Evolutionary conservation across 2,329 filamentous ascomycete species (phyloP).

Genomic region (Xylariomycetidae sp.): DNA sequence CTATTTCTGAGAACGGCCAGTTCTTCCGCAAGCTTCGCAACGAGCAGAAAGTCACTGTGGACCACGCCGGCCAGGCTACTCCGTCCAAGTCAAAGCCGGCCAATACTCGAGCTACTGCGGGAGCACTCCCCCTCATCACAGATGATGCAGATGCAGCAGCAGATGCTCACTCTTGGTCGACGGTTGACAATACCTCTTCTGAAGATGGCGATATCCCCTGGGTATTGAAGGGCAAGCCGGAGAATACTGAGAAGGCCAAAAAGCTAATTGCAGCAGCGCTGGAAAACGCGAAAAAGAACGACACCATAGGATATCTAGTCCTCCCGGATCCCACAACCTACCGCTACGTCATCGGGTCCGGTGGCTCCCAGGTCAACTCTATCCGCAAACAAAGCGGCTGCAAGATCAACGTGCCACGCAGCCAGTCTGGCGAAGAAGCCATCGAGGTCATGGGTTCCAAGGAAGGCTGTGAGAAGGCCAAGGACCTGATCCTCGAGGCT

Average conservation of each 20-base stretch:
- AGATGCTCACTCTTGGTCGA: slow-evolving; percentile 76
- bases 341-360: slow-evolving; percentile 82
- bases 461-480: slow-evolving; percentile 80
- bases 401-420: slow-evolving; percentile 87
- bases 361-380: slow-evolving; percentile 84
- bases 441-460: slow-evolving; percentile 82
- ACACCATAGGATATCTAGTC: slow-evolving; percentile 78
- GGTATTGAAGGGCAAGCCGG: slow-evolving; percentile 75
- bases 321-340: slow-evolving; percentile 87
- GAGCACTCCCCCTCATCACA: slow-evolving; percentile 81
- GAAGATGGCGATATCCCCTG: slow-evolving; percentile 77
- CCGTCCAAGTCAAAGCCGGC: slow-evolving; percentile 63
- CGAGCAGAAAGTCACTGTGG: slow-evolving; percentile 83
- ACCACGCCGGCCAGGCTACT: slow-evolving; percentile 76
- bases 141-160: slow-evolving; percentile 66
- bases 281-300: slow-evolving; percentile 64
- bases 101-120: slow-evolving; percentile 52
- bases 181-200: slow-evolving; percentile 60
- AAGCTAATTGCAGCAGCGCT: slow-evolving; percentile 69
- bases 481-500: slow-evolving; percentile 81
- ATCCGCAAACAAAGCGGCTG: slow-evolving; percentile 91
- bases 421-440: slow-evolving; percentile 70
- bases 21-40: slow-evolving; percentile 89
- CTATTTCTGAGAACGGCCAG: slow-evolving; percentile 80
- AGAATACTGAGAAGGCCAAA: slow-evolving; percentile 79